Evolutionary conservation across 1,284 basidiomycete species (phyloP).

Genomic region (Gastroboletus turbinatus): DNA sequence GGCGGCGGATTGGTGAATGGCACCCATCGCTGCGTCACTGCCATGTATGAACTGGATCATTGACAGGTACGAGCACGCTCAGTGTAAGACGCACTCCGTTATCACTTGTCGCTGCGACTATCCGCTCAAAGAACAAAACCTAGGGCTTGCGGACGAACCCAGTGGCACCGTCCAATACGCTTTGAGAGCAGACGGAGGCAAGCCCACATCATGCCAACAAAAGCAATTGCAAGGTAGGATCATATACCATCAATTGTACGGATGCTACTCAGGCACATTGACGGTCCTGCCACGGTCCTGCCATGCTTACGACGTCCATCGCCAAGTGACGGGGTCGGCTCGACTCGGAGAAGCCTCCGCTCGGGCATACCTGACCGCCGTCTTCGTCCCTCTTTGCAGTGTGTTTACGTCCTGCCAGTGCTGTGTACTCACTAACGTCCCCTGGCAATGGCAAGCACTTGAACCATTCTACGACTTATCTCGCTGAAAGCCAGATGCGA

Average conservation of each 20-base stretch:
- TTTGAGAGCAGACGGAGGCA: background rate
- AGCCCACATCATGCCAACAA: background rate
- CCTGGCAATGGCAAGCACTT: background rate
- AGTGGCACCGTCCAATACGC: background rate
- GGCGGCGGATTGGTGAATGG: no score
- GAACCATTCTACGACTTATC: background rate
- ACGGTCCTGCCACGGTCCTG: background rate
- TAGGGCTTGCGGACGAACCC: background rate
- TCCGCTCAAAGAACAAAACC: background rate
- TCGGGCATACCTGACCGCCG: background rate
- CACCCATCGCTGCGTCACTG: background rate
- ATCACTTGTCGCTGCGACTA: background rate
- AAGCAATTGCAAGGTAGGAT: background rate
- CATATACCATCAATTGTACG: background rate
- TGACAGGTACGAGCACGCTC: background rate
- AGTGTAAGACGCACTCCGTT: background rate
- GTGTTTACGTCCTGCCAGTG: background rate
- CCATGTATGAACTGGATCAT: background rate
- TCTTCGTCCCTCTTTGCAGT: background rate
- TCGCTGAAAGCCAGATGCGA: background rate
- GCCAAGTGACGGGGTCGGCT: background rate
- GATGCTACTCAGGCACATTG: background rate
- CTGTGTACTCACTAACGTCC: background rate
- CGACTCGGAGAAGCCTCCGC: background rate
- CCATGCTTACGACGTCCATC: background rate